Percentiles rank a stretch among this genome's conserved stretches.
Evolutionary conservation across 306 rosid species (phyloP).

Genomic region (Oemleria cerasiformis): DNA sequence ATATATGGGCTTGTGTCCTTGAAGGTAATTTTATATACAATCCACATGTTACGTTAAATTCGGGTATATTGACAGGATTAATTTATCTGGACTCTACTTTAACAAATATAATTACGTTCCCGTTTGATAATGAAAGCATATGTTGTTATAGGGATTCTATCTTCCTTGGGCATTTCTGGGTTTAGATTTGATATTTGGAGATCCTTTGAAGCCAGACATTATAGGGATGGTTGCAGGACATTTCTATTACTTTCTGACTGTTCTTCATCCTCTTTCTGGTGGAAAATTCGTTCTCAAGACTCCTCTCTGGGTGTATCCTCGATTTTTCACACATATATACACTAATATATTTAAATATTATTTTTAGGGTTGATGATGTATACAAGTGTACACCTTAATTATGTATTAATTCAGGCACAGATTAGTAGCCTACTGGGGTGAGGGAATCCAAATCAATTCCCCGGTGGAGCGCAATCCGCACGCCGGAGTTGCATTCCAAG

Average conservation of each 20-base stretch:
- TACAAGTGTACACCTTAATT: slow-evolving; percentile 31
- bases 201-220: slow-evolving; percentile 40
- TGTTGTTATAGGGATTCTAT: slow-evolving; percentile 52
- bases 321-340: background rate
- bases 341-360: too few species aligned
- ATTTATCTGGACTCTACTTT: too few species aligned
- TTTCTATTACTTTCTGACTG: slow-evolving; percentile 66
- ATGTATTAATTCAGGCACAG: slow-evolving; percentile 40
- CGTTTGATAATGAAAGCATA: too few species aligned
- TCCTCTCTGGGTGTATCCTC: slow-evolving; percentile 75
- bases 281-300: slow-evolving; percentile 56
- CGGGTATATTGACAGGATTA: too few species aligned
- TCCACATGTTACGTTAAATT: too few species aligned
- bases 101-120: too few species aligned
- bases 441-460: slow-evolving; percentile 57
- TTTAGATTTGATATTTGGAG: slow-evolving; percentile 51
- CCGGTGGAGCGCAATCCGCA: slow-evolving; percentile 66
- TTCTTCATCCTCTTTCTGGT: slow-evolving; percentile 74
- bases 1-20: slow-evolving; percentile 62
- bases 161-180: slow-evolving; percentile 67
- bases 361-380: background rate
- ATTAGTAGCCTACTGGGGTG: slow-evolving; percentile 72
- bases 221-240: slow-evolving; percentile 68
- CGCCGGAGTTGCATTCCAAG: slow-evolving; percentile 49
- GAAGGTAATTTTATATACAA: slow-evolving; percentile 40